Conservation (phyloP, 805 yeast genomes). For the Candida suzukii region DNA sequence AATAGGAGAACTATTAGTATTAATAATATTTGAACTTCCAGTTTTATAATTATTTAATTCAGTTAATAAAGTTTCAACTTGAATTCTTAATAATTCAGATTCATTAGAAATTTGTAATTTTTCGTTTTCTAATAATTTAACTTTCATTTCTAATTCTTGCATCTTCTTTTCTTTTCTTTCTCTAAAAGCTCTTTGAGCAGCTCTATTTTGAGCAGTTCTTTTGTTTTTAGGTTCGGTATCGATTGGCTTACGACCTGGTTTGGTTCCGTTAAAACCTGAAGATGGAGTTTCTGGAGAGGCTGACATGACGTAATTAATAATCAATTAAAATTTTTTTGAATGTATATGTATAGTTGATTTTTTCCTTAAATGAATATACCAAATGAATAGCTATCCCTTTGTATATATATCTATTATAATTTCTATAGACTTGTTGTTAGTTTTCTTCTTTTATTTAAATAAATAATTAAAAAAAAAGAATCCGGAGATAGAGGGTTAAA, state of each 20-base stretch:
- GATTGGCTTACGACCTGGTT: constrained; percentile 80
- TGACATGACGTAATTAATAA: too few species aligned
- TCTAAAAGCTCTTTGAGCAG: constrained; percentile 96
- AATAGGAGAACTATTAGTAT: background rate
- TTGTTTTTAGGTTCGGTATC: constrained; percentile 70
- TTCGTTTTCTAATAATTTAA: constrained; percentile 62
- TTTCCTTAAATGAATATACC: too few species aligned
- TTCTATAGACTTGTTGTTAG: too few species aligned
- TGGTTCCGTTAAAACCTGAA: constrained; percentile 16
- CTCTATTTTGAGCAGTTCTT: constrained; percentile 94
- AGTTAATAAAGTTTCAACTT: constrained; percentile 63
- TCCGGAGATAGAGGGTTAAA: too few species aligned
- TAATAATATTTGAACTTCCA: background rate
- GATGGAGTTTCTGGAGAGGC: background rate
- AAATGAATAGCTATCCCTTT: too few species aligned
- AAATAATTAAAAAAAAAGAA: too few species aligned
- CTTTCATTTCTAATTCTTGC: constrained; percentile 79
- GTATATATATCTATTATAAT: too few species aligned
- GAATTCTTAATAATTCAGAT: constrained; percentile 64
- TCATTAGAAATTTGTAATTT: constrained; percentile 64
- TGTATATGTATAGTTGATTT: too few species aligned
- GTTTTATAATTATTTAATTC: too few species aligned
- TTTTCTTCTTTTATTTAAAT: too few species aligned
- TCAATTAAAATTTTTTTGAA: too few species aligned
- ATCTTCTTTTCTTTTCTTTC: constrained; percentile 87